phyloP scores from a whole-genome alignment of 768 basidiomycete species.

The Omphalotus guepiniiformis region DNA sequence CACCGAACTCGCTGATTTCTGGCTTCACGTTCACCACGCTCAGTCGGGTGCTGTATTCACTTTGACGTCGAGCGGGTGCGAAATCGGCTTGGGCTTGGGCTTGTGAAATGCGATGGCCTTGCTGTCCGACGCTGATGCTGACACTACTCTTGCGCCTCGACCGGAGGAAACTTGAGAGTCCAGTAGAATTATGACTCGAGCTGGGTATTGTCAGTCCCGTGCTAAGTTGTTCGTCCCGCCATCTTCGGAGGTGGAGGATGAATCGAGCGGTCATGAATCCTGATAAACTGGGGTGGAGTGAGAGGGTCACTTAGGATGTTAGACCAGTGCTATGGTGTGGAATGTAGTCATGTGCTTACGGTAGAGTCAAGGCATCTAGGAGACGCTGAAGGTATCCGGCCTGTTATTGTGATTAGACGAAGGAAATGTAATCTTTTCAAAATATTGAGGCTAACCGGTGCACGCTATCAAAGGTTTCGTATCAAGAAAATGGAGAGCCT shows the following conservation, averaged over 20 bases:
- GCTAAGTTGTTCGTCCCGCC: slow-evolving; percentile 9
- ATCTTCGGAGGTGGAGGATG: slow-evolving; percentile 17
- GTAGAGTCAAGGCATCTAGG: slow-evolving; percentile 7
- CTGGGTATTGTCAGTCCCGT: not conserved
- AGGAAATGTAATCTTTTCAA: not conserved
- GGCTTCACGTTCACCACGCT: not conserved
- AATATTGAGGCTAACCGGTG: not conserved
- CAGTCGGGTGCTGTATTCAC: not conserved
- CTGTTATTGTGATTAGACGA: not conserved
- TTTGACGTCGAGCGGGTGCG: not conserved
- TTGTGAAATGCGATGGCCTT: not conserved
- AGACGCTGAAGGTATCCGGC: slow-evolving; percentile 7
- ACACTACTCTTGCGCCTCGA: not conserved
- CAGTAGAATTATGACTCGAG: not conserved
- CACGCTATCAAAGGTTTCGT: not conserved
- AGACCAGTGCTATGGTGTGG: not conserved
- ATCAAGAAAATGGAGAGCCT: not conserved
- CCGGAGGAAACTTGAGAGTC: not conserved
- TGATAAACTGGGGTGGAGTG: slow-evolving; percentile 12
- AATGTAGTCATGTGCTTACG: not conserved
- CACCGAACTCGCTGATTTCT: not conserved
- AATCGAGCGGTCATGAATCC: slow-evolving; percentile 22
- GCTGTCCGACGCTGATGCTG: not conserved
- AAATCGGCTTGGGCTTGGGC: not conserved
- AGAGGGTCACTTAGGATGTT: not conserved